Percentiles rank a stretch among this genome's conserved stretches.
Conservation (phyloP, 78 protist genomes). For the Dictyostelium capitatum region DNA sequence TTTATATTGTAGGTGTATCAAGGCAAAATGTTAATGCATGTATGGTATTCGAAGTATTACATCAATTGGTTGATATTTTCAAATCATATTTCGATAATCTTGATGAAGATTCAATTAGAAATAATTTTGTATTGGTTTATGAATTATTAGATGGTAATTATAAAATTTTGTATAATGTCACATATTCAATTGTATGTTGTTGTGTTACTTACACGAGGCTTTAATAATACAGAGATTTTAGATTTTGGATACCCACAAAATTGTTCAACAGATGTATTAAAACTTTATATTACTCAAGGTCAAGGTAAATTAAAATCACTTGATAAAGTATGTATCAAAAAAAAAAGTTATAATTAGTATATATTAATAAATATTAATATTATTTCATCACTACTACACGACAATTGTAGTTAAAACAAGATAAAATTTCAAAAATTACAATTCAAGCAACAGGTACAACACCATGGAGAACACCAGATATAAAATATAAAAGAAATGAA, state of each 20-base stretch:
- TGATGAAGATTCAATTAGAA: constrained; percentile 90
- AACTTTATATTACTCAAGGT: constrained; percentile 92
- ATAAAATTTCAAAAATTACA: constrained; percentile 78
- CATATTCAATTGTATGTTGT: background rate
- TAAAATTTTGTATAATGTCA: background rate
- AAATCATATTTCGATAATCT: constrained; percentile 90
- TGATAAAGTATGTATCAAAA: constrained; percentile 53
- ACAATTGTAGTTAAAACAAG: constrained; percentile 60
- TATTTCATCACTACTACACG: background rate
- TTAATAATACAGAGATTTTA: constrained; percentile 90
- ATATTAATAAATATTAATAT: background rate
- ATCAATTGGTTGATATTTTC: constrained; percentile 81
- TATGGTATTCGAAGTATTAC: constrained; percentile 92
- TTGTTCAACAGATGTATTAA: constrained; percentile 89
- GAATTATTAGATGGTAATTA: constrained; percentile 95
- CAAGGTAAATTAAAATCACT: constrained; percentile 77
- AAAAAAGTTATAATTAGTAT: background rate
- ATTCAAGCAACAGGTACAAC: constrained; percentile 94
- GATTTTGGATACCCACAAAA: constrained; percentile 98
- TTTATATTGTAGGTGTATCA: constrained; percentile 94
- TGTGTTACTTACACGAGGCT: too few relatives aligned
- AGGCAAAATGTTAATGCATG: constrained; percentile 93
- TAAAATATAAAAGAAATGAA: constrained; percentile 93
- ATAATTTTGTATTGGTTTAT: constrained; percentile 92
- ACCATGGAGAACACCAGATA: constrained; percentile 95